Percentiles rank a stretch among this genome's conserved stretches.
These are phyloP conservation scores for Coleophoma crateriformis DNA, from an alignment of 2,329 filamentous ascomycete species.

Conservation along the genomic window DNA sequence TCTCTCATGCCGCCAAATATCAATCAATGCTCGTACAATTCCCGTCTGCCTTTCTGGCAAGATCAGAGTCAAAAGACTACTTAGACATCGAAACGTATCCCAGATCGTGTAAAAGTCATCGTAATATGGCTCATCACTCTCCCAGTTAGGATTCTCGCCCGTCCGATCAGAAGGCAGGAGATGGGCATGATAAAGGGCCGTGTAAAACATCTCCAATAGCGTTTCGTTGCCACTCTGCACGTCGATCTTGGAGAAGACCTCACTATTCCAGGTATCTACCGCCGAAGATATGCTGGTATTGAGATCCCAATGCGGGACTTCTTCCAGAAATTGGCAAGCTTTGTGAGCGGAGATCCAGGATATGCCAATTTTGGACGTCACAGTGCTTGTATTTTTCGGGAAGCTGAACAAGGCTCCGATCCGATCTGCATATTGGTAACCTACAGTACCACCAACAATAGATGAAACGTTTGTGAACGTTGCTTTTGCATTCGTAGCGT, in stretches of 20 bases:
- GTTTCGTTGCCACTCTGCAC: constrained; percentile 35
- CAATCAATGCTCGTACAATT: constrained; percentile 58
- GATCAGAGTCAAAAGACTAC: constrained; percentile 52
- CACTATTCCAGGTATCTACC: constrained; percentile 37
- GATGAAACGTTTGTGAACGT: constrained; percentile 45
- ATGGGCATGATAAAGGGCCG: constrained; percentile 53
- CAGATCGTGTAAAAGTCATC: constrained; percentile 69
- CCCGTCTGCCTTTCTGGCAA: constrained; percentile 57
- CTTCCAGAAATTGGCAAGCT: constrained; percentile 36
- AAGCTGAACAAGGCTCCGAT: constrained; percentile 46
- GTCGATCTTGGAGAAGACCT: constrained; percentile 38
- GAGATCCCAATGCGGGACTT: constrained; percentile 35
- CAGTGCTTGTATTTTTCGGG: constrained; percentile 22
- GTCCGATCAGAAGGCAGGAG: constrained; percentile 65
- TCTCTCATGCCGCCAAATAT: constrained; percentile 58
- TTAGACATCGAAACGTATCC: constrained; percentile 49
- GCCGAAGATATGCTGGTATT: constrained; percentile 31
- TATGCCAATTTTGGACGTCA: constrained; percentile 42
- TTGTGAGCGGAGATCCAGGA: constrained; percentile 40
- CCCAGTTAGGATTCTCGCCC: constrained; percentile 62
- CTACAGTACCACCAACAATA: constrained; percentile 42
- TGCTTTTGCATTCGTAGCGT: constrained; percentile 26
- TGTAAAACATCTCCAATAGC: constrained; percentile 48
- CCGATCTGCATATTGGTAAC: constrained; percentile 38
- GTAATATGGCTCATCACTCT: constrained; percentile 59